Conservation (phyloP, 164 flowering plant species). For the Cinnamomum chago region DNA sequence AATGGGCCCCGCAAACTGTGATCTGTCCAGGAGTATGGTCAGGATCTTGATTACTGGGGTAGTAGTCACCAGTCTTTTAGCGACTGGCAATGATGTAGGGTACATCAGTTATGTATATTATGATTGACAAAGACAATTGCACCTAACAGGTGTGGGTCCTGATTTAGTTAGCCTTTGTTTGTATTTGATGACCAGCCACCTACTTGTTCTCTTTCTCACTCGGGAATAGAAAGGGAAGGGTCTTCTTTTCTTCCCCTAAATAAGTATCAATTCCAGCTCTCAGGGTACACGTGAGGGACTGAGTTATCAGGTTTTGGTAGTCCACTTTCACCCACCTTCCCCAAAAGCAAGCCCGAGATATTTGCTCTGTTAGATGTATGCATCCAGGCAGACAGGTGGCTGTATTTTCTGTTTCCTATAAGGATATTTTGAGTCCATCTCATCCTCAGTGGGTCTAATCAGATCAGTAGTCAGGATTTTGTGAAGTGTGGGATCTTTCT, state of each 20-base stretch:
- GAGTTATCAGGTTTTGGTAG: too few relatives aligned
- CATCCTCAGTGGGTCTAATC: too few relatives aligned
- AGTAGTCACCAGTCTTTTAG: background rate
- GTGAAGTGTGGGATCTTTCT: too few relatives aligned
- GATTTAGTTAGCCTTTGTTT: background rate
- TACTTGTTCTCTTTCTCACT: background rate
- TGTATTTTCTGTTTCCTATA: too few relatives aligned
- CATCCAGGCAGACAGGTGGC: too few relatives aligned
- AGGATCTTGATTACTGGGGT: background rate
- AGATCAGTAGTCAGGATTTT: too few relatives aligned
- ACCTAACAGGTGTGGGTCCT: constrained; percentile 5
- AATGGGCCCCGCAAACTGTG: background rate
- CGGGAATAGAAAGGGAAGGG: background rate
- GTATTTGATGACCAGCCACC: background rate
- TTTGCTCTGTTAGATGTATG: too few relatives aligned
- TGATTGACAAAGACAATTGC: background rate
- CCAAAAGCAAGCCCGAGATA: too few relatives aligned
- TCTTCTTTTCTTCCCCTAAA: background rate
- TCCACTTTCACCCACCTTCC: too few relatives aligned
- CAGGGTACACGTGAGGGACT: too few relatives aligned
- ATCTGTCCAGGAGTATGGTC: background rate
- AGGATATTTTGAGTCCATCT: too few relatives aligned
- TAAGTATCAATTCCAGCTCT: too few relatives aligned
- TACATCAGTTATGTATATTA: background rate
- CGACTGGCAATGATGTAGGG: background rate